Conservation (phyloP, 176 grass and related monocot genomes). For the Musa schizocarpa region DNA sequence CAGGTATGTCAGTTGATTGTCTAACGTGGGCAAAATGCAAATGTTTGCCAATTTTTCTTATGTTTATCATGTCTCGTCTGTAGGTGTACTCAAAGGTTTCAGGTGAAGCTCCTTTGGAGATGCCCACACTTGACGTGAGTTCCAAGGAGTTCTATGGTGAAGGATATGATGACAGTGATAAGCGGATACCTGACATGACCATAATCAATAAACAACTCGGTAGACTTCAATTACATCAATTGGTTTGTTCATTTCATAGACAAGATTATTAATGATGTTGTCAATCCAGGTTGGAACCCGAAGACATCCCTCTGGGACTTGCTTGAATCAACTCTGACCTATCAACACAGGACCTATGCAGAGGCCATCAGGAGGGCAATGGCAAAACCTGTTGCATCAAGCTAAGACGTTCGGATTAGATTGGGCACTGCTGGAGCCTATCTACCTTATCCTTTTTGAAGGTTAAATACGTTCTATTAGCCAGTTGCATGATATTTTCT, state of each 20-base stretch:
- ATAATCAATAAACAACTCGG: slow-evolving; percentile 90
- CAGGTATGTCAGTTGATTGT: slow-evolving; percentile 27
- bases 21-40: neutral
- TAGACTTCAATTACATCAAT: slow-evolving; percentile 19
- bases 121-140: slow-evolving; percentile 69
- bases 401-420: slow-evolving; percentile 25
- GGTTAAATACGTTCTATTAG: too few relatives aligned
- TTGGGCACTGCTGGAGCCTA: too few relatives aligned
- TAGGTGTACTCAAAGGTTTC: slow-evolving; percentile 85
- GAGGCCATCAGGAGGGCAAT: slow-evolving; percentile 72
- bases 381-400: slow-evolving; percentile 46
- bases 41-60: neutral
- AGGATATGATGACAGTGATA: slow-evolving; percentile 95
- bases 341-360: slow-evolving; percentile 92
- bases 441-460: too few relatives aligned
- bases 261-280: slow-evolving; percentile 9
- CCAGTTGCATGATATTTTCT: too few relatives aligned
- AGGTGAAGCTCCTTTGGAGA: slow-evolving; percentile 53
- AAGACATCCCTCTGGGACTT: slow-evolving; percentile 85
- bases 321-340: slow-evolving; percentile 80
- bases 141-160: slow-evolving; percentile 81
- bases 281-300: slow-evolving; percentile 67
- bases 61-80: neutral
- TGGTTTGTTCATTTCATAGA: neutral
- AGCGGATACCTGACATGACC: slow-evolving; percentile 81